Conservation (phyloP, 352 stramenopile species). For the Phytophthora syringae region DNA sequence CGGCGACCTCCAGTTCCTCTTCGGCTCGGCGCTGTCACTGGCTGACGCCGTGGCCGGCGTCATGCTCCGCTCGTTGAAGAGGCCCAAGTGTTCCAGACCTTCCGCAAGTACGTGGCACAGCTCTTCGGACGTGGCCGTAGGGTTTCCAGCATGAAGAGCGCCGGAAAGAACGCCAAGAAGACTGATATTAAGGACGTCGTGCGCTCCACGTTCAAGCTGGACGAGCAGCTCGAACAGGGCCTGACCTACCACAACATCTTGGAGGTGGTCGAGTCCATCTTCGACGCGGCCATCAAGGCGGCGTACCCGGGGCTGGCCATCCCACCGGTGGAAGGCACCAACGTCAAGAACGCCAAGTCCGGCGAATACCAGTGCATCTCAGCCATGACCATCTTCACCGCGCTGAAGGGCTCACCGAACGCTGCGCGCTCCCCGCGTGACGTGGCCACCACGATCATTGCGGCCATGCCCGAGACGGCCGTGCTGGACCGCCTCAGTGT, state of each 20-base stretch:
- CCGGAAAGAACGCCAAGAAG: constrained; percentile 44
- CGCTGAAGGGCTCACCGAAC: constrained; percentile 91
- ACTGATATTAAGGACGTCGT: constrained; percentile 22
- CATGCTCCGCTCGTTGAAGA: constrained; percentile 67
- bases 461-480: constrained; percentile 79
- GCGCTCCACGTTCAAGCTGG: constrained; percentile 56
- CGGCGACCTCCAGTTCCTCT: constrained; percentile 63
- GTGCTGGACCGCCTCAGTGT: constrained; percentile 92
- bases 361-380: constrained; percentile 99
- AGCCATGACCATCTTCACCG: constrained; percentile 97
- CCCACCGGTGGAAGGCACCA: constrained; percentile 69
- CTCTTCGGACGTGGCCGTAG: constrained; percentile 71
- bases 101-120: constrained; percentile 72
- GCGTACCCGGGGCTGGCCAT: constrained; percentile 69
- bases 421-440: constrained; percentile 80
- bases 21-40: constrained; percentile 66
- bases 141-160: constrained; percentile 53
- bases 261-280: constrained; percentile 78
- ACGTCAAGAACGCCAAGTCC: constrained; percentile 84
- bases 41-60: constrained; percentile 79
- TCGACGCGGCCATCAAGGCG: constrained; percentile 70
- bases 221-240: constrained; percentile 53
- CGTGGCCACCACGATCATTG: constrained; percentile 92
- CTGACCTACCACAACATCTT: constrained; percentile 83
- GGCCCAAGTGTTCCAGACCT: constrained; percentile 53